Evolutionary conservation across 371 early-diverging fungal species (phyloP).

Genomic region (Rhizopus arrhizus): DNA sequence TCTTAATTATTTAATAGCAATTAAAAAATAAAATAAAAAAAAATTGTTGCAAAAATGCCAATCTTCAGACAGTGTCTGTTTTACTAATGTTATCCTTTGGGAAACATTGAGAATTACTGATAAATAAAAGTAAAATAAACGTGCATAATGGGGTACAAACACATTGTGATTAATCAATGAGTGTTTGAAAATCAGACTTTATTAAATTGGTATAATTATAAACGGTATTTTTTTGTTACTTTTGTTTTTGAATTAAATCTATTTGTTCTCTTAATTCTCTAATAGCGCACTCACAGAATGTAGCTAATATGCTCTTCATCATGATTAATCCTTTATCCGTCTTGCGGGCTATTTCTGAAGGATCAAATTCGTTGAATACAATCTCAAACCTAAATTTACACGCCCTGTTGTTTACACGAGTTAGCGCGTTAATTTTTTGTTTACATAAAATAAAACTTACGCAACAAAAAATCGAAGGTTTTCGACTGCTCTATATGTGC

Average conservation of each 20-base stretch:
- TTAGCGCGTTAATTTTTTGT: background rate
- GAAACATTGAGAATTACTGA: too few relatives aligned
- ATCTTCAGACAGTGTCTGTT: too few relatives aligned
- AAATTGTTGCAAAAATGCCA: too few relatives aligned
- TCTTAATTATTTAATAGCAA: too few relatives aligned
- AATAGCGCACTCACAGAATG: slow-evolving; percentile 39
- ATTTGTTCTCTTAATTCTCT: slow-evolving; percentile 35
- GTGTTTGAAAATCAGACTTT: too few relatives aligned
- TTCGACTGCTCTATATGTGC: slow-evolving; percentile 65
- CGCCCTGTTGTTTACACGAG: slow-evolving; percentile 39
- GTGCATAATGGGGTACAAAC: too few relatives aligned
- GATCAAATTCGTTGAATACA: slow-evolving; percentile 53
- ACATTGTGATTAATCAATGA: too few relatives aligned
- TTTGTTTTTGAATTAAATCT: slow-evolving; percentile 5
- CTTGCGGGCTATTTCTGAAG: slow-evolving; percentile 58
- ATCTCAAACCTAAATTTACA: slow-evolving; percentile 66
- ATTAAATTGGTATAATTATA: too few relatives aligned
- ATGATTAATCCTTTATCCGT: slow-evolving; percentile 49
- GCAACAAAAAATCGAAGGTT: slow-evolving; percentile 66
- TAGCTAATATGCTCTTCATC: slow-evolving; percentile 24
- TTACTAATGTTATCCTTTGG: too few relatives aligned
- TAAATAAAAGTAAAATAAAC: too few relatives aligned
- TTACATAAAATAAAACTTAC: slow-evolving; percentile 39
- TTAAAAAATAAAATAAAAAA: too few relatives aligned
- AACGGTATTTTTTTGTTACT: slow-evolving; percentile 1